Evolutionary conservation across 2,329 filamentous ascomycete genomes (phyloP).

Genomic region (Diaporthe sp.): DNA sequence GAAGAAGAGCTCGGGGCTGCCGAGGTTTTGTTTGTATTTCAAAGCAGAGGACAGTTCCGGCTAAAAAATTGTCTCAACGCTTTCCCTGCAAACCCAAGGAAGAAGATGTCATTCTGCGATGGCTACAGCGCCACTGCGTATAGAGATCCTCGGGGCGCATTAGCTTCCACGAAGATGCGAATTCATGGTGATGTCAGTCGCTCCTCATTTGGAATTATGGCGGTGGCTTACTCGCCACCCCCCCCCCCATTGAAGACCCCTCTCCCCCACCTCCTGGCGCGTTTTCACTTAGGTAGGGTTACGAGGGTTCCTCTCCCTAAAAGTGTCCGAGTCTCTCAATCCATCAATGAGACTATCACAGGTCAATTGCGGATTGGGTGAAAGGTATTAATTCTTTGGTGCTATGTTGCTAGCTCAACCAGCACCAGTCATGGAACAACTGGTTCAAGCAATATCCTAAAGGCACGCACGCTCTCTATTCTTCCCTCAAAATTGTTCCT

Average conservation of each 20-base stretch:
- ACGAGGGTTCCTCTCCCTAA: background rate
- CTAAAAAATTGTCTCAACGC: background rate
- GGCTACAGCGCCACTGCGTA: background rate
- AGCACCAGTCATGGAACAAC: background rate
- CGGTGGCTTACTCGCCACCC: background rate
- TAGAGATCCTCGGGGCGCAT: constrained; percentile 2
- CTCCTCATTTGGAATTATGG: background rate
- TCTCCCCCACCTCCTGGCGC: background rate
- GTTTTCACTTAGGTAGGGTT: background rate
- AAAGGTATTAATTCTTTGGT: background rate
- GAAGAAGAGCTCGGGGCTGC: background rate
- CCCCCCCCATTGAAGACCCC: no score
- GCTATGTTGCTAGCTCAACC: background rate
- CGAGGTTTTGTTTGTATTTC: background rate
- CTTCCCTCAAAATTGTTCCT: background rate
- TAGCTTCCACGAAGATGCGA: background rate
- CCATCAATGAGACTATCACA: background rate
- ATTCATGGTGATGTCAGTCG: constrained; percentile 18
- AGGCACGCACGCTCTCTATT: background rate
- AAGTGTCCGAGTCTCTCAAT: background rate
- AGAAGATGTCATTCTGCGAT: background rate
- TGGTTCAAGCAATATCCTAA: background rate
- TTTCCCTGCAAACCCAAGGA: background rate
- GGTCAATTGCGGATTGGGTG: background rate
- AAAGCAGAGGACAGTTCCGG: background rate